These are phyloP conservation scores for Lasiodiplodia citricola DNA, from an alignment of 2,329 filamentous ascomycete species.

Conservation along the genomic window DNA sequence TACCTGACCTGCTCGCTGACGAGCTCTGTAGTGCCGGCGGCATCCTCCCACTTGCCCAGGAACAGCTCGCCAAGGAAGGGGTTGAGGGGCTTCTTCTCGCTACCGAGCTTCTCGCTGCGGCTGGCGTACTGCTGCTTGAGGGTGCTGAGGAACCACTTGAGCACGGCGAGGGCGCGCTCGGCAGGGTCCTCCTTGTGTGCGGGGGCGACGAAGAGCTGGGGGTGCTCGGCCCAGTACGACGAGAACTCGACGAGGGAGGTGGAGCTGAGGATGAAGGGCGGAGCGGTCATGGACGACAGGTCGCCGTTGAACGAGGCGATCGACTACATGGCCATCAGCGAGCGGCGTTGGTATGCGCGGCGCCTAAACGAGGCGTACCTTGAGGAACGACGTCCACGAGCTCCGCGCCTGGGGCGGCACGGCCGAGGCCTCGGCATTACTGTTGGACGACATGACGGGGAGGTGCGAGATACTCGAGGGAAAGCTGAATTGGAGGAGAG, in stretches of 20 bases:
- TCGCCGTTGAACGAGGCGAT: slow-evolving; percentile 63
- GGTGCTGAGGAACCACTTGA: slow-evolving; percentile 95
- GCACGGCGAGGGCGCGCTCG: slow-evolving; percentile 83
- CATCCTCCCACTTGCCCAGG: slow-evolving; percentile 86
- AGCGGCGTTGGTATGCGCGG: background rate
- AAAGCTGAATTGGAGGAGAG: slow-evolving; percentile 2
- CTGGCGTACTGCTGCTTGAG: slow-evolving; percentile 84
- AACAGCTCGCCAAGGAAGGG: slow-evolving; percentile 96
- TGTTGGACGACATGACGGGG: slow-evolving; percentile 23
- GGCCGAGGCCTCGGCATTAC: slow-evolving; percentile 37
- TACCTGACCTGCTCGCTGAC: slow-evolving; percentile 92
- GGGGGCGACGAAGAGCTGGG: slow-evolving; percentile 76
- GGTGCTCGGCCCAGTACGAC: slow-evolving; percentile 63
- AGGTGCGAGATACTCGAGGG: background rate
- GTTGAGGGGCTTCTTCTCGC: slow-evolving; percentile 97
- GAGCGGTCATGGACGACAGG: slow-evolving; percentile 61
- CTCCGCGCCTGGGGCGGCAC: slow-evolving; percentile 54
- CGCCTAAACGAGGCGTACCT: slow-evolving; percentile 40
- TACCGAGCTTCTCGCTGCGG: slow-evolving; percentile 79
- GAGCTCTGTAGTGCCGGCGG: slow-evolving; percentile 79
- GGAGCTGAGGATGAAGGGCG: slow-evolving; percentile 61
- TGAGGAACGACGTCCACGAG: slow-evolving; percentile 57
- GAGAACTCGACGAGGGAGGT: slow-evolving; percentile 63
- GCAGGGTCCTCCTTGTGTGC: slow-evolving; percentile 78
- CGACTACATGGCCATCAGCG: slow-evolving; percentile 38